These are phyloP conservation scores for Entelexis sorbosivorans DNA, from an alignment of 1,139 yeast species.

Conservation along the genomic window DNA sequence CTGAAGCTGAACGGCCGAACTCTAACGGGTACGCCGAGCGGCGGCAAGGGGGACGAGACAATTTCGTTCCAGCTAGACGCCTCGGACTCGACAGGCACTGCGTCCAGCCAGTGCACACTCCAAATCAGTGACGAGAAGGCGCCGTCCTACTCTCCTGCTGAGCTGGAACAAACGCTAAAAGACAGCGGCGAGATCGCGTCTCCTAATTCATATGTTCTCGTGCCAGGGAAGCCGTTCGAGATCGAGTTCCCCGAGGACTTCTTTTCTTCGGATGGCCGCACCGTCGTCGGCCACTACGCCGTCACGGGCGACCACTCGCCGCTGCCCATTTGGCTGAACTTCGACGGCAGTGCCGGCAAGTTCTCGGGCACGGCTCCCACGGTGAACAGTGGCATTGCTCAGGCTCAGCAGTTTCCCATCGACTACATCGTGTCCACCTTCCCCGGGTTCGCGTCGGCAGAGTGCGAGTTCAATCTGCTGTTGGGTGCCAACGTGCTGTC, in stretches of 20 bases:
- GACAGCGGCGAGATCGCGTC: conserved; percentile 41
- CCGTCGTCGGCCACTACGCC: conserved; percentile 68
- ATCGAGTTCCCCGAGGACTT: conserved; percentile 50
- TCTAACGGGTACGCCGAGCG: conserved; percentile 63
- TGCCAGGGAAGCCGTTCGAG: conserved; percentile 55
- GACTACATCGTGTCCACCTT: conserved; percentile 71
- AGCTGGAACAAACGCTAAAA: conserved; percentile 22
- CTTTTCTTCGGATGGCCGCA: conserved; percentile 41
- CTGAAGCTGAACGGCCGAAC: conserved; percentile 58
- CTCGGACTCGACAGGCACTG: conserved; percentile 42
- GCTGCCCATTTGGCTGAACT: conserved; percentile 77
- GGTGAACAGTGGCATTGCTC: conserved; percentile 76
- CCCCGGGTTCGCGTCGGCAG: conserved; percentile 62
- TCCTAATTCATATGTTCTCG: conserved; percentile 55
- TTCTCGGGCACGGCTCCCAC: conserved; percentile 84
- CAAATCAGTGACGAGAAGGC: conserved; percentile 39
- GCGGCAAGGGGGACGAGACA: conserved; percentile 35
- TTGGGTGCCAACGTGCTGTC: conserved; percentile 84
- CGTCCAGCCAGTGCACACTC: conserved; percentile 42
- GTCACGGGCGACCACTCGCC: conserved; percentile 72
- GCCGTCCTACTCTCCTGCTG: conserved; percentile 24
- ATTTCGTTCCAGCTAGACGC: conserved; percentile 47
- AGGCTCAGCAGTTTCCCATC: conserved; percentile 64
- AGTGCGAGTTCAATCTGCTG: conserved; percentile 55
- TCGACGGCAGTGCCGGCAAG: conserved; percentile 48